Evolutionary conservation across 2,329 filamentous ascomycete species (phyloP).

Genomic region (Colletotrichum sp.): DNA sequence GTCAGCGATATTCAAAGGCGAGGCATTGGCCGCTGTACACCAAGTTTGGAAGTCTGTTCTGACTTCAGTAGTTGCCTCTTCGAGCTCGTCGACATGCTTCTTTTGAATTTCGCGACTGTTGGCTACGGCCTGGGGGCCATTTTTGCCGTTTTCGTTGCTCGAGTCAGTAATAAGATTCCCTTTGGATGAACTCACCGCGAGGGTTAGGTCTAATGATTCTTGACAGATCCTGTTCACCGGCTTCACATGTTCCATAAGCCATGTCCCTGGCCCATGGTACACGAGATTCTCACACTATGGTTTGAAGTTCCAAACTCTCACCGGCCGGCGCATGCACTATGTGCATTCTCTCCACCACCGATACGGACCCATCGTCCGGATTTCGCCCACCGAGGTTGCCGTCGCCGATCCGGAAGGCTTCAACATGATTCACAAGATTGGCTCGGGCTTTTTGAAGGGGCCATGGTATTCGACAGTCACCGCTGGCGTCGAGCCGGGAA

Average conservation of each 20-base stretch:
- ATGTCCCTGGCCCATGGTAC: background rate
- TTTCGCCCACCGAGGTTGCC: slow-evolving; percentile 27
- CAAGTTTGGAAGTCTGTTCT: background rate
- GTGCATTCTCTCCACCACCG: slow-evolving; percentile 58
- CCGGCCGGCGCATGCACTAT: slow-evolving; percentile 42
- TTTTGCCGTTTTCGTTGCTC: background rate
- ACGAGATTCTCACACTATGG: background rate
- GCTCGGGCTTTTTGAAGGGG: slow-evolving; percentile 29
- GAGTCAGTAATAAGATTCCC: background rate
- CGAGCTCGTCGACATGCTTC: background rate
- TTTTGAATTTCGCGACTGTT: background rate
- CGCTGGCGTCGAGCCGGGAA: background rate
- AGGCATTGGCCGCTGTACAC: background rate
- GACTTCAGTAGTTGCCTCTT: background rate
- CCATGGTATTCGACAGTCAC: slow-evolving; percentile 27
- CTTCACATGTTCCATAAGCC: background rate
- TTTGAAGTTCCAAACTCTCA: slow-evolving; percentile 31
- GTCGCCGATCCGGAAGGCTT: slow-evolving; percentile 25
- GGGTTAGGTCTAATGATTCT: rapidly evolving
- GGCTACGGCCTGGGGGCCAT: background rate
- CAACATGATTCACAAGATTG: slow-evolving; percentile 36
- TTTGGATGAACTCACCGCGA: background rate
- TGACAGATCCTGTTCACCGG: slow-evolving; percentile 4
- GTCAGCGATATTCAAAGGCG: background rate
- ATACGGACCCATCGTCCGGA: slow-evolving; percentile 41